These are phyloP conservation scores for Talaromyces funiculosus DNA, from an alignment of 2,329 filamentous ascomycete genomes.

Conservation along the genomic window DNA sequence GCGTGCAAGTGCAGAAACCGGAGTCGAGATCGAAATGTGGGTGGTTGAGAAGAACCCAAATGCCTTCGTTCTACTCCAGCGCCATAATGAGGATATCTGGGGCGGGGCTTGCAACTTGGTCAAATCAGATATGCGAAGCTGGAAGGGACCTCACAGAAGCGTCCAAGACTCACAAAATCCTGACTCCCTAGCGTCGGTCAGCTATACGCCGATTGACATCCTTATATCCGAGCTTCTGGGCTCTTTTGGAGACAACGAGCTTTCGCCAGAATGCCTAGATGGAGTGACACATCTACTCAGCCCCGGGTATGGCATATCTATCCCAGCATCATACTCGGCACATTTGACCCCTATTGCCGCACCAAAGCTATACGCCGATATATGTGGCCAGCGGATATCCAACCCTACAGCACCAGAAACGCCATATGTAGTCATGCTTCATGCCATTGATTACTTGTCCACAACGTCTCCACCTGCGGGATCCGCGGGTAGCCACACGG, in stretches of 20 bases:
- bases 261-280: conserved; percentile 93
- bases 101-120: conserved; percentile 73
- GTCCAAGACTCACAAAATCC: conserved; percentile 19
- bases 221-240: conserved; percentile 86
- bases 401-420: conserved; percentile 77
- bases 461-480: conserved; percentile 44
- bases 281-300: conserved; percentile 89
- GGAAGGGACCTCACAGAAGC: conserved; percentile 66
- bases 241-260: conserved; percentile 94
- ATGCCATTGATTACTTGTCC: conserved; percentile 80
- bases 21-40: conserved; percentile 77
- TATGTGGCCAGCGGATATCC: conserved; percentile 56
- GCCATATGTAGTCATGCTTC: conserved; percentile 90
- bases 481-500: conserved; percentile 21
- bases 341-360: conserved; percentile 88
- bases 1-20: conserved; percentile 68
- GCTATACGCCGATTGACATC: conserved; percentile 63
- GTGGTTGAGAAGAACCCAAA: conserved; percentile 98
- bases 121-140: conserved; percentile 95
- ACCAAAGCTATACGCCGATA: conserved; percentile 77
- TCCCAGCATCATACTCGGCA: conserved; percentile 87
- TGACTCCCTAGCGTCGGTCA: conserved; percentile 23
- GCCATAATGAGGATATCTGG: conserved; percentile 82
- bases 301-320: conserved; percentile 77
- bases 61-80: conserved; percentile 84